phyloP scores from a whole-genome alignment of 139 green algal genomes.

The Chlorella sp. region DNA sequence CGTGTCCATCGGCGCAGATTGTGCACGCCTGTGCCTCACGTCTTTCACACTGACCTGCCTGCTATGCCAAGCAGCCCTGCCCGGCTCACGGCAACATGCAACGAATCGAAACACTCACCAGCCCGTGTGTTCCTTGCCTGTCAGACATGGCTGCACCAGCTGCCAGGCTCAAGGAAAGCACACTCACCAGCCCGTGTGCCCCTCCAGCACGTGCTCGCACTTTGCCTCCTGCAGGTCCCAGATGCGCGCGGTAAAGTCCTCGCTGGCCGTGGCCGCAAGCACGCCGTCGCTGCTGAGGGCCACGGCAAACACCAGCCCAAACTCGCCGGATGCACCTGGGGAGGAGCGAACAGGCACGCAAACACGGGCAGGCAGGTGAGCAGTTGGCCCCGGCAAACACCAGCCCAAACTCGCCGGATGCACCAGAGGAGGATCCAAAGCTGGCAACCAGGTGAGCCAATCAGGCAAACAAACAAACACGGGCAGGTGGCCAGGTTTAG shows the following conservation, averaged over 20 bases:
- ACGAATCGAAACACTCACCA: too few relatives aligned
- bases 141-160: too few relatives aligned
- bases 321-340: background rate
- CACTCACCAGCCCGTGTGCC: slow-evolving; percentile 56
- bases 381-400: slow-evolving; percentile 23
- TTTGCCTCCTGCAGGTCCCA: slow-evolving; percentile 30
- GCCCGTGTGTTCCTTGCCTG: too few relatives aligned
- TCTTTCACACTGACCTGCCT: too few relatives aligned
- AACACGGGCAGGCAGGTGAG: slow-evolving; percentile 20
- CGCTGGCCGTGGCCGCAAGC: slow-evolving; percentile 13
- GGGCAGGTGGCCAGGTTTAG: too few relatives aligned
- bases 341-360: too few relatives aligned
- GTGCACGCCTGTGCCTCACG: too few relatives aligned
- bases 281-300: slow-evolving; percentile 25
- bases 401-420: background rate
- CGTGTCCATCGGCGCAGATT: too few relatives aligned
- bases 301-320: slow-evolving; percentile 15
- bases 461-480: slow-evolving; percentile 19
- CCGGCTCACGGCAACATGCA: too few relatives aligned
- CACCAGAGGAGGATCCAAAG: background rate
- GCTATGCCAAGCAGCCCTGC: too few relatives aligned
- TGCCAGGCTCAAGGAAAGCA: too few relatives aligned
- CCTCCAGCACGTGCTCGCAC: slow-evolving; percentile 42
- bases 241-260: slow-evolving; percentile 24
- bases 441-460: slow-evolving; percentile 20